These are phyloP conservation scores for Coniferiporia weirii DNA, from an alignment of 1,284 basidiomycete genomes.

Conservation along the genomic window DNA sequence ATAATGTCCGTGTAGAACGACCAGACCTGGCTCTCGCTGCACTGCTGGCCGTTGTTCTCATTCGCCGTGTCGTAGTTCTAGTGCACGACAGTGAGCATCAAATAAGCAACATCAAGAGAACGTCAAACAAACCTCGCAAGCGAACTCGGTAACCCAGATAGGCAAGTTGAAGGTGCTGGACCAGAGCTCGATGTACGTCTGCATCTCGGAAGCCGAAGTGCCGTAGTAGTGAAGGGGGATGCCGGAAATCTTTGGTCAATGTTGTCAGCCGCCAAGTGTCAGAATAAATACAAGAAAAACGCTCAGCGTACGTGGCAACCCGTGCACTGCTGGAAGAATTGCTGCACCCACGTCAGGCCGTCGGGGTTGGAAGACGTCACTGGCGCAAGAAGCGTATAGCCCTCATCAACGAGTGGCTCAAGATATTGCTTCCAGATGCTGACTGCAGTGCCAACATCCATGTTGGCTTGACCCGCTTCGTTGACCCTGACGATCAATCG, in stretches of 20 bases:
- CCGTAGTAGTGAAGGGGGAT: constrained; percentile 63
- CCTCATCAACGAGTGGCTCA: constrained; percentile 48
- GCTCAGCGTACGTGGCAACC: constrained; percentile 45
- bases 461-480: constrained; percentile 55
- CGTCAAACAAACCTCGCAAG: constrained; percentile 44
- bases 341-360: constrained; percentile 58
- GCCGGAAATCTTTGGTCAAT: constrained; percentile 39
- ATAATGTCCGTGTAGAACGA: constrained; percentile 54
- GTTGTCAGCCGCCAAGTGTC: constrained; percentile 23
- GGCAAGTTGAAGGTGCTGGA: constrained; percentile 44
- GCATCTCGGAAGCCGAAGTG: constrained; percentile 42
- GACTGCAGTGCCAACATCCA: constrained; percentile 46
- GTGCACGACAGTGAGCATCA: constrained; percentile 18
- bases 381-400: constrained; percentile 59
- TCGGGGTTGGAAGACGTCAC: constrained; percentile 57
- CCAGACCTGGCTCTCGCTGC: constrained; percentile 41
- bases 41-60: constrained; percentile 40
- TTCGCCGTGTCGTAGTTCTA: constrained; percentile 56
- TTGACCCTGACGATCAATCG: constrained; percentile 43
- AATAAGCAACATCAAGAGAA: background rate
- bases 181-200: constrained; percentile 45
- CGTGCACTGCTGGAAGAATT: constrained; percentile 50
- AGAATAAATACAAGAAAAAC: constrained; percentile 22
- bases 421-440: constrained; percentile 60
- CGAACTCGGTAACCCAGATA: constrained; percentile 68